Evolutionary conservation across 495 filamentous ascomycete species (phyloP).

Genomic region (Physcia stellaris): DNA sequence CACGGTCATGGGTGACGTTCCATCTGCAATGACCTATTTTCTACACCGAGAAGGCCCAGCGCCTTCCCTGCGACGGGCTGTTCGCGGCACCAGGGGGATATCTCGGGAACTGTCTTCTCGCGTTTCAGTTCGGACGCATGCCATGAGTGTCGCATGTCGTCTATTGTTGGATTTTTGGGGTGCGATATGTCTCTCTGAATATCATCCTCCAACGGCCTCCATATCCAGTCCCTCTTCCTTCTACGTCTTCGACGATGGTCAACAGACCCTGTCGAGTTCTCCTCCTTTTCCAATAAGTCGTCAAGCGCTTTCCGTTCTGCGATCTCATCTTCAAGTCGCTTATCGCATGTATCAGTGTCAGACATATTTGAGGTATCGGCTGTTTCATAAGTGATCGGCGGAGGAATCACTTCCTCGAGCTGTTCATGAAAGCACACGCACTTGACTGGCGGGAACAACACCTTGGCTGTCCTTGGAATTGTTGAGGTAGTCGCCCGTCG

Average conservation of each 20-base stretch:
- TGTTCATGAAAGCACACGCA: conserved; percentile 11
- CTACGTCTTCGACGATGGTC: conserved; percentile 7
- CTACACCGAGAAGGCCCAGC: too few relatives aligned
- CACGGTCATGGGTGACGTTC: too few relatives aligned
- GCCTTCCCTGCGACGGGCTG: too few relatives aligned
- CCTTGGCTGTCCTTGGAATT: conserved; percentile 4
- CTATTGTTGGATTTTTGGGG: too few relatives aligned
- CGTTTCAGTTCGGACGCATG: too few relatives aligned
- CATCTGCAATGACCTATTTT: too few relatives aligned
- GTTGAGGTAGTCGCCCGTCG: conserved; percentile 8
- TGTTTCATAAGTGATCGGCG: conserved; percentile 6
- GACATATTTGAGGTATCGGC: conserved; percentile 2
- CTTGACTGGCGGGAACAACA: conserved; percentile 12
- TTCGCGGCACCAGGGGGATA: too few relatives aligned
- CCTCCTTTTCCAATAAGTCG: too few relatives aligned
- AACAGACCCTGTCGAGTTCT: conserved; percentile 10
- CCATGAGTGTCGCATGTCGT: too few relatives aligned
- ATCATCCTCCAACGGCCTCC: conserved; percentile 16
- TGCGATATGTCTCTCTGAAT: conserved; percentile 3
- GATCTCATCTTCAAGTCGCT: conserved; percentile 1
- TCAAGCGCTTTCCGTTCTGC: conserved; percentile 3
- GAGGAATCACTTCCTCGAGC: conserved; percentile 11
- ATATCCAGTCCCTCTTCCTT: conserved; percentile 15
- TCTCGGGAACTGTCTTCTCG: too few relatives aligned
- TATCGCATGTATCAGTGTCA: not conserved